Base-by-base conservation (phyloP, 2,329 filamentous ascomycete species). In the Furcasterigmium sp. region DNA sequence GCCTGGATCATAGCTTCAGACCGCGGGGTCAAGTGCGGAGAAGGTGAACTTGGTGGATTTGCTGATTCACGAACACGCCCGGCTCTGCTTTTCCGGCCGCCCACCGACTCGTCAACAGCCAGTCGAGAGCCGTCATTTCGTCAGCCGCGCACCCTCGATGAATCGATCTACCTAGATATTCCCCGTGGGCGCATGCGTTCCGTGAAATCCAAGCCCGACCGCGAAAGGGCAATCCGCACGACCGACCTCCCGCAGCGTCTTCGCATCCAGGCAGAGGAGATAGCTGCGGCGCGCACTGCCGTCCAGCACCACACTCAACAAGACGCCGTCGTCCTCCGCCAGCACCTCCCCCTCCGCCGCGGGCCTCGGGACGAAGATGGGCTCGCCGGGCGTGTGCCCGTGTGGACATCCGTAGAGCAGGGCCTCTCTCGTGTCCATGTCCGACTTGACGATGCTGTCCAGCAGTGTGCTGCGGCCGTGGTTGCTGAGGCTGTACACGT, bases 381-480 rank as follows among this genome's bases (percentile, higher is more conserved):
- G 70, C 59, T 88, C 85, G 2, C 84, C 78, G 0, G 85, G 84
- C 0, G 80, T 83, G 52, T 87, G 82, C 0, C 75, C 80, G 2
- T 64, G 57, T 0, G 68, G 67, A 0, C 68, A 69, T 10, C 74
- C 68, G 84, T 84, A 88, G 46, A 75, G 66, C 4, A 74, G 47
- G 0, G 69, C 66, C 21, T 70, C 67, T 10, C 73, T 64, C 0
- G 75, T 82, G 9, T 63, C 52, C 4, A 78, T 67, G 54, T 89
- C 82, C 15, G 79, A 82, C 61, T 88, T 88, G 51, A 73, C 71
- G 21, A 88, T 66, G 0, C 70, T 72, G 52, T 88, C 84, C 38
- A 81, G 63, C 30, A 85, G 67, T 0, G 78, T 77, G 30, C 75
- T 80, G 35, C 73, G 68, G 2, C 82, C 79, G 7, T 76, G 73